phyloP scores from a whole-genome alignment of 495 filamentous ascomycete species.

The Penicillium psychrofluorescens region DNA sequence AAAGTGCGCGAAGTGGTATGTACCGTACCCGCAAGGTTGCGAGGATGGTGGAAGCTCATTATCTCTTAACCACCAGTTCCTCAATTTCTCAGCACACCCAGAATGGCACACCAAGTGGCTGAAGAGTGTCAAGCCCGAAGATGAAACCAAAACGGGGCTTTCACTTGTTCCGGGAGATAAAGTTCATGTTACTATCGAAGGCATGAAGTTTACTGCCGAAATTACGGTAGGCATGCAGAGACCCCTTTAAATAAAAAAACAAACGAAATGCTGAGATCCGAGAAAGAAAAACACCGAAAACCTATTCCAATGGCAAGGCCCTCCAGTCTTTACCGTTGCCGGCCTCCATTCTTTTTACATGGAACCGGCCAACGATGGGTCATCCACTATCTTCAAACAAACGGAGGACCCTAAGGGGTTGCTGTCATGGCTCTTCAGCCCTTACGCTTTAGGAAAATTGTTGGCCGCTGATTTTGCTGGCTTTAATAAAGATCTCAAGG shows the following conservation, averaged over 20 bases:
- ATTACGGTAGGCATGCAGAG: conserved; percentile 9
- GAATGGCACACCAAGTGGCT: conserved; percentile 24
- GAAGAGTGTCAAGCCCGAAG: conserved; percentile 10
- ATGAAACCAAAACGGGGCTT: conserved; percentile 7
- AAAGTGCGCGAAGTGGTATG: conserved; percentile 24
- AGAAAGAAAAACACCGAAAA: conserved; percentile 15
- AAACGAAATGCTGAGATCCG: neutral
- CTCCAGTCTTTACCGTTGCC: conserved; percentile 19
- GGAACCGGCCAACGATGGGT: conserved; percentile 15
- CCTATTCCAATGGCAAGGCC: conserved; percentile 22
- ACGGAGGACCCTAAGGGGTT: conserved; percentile 16
- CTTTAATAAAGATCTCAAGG: conserved; percentile 20
- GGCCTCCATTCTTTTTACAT: conserved; percentile 18
- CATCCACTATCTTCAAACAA: conserved; percentile 20
- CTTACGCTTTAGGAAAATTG: conserved; percentile 15
- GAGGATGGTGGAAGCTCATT: too few species aligned
- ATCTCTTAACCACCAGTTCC: conserved; percentile 4
- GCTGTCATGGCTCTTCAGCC: conserved; percentile 15
- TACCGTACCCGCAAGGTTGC: neutral
- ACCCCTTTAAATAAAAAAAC: too few species aligned
- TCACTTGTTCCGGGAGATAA: conserved; percentile 13
- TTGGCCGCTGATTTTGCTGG: conserved; percentile 13
- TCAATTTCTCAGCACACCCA: conserved; percentile 17
- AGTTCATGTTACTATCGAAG: conserved; percentile 17
- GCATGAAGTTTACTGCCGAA: conserved; percentile 18